Evolutionary conservation across 768 basidiomycete species (phyloP).

Genomic region (Dentipellis fragilis): DNA sequence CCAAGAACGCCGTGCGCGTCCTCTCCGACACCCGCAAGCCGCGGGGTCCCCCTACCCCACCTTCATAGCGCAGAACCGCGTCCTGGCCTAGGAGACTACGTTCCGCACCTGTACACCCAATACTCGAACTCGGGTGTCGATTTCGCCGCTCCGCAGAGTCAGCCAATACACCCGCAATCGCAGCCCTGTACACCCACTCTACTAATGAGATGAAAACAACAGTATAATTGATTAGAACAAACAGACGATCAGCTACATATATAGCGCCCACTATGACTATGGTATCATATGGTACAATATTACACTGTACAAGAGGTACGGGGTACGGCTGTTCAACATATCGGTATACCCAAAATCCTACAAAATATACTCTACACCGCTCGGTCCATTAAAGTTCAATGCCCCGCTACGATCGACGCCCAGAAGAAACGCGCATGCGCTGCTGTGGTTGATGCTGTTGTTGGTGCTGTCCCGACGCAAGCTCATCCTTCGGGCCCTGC

Average conservation of each 20-base stretch:
- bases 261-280: background rate
- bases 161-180: background rate
- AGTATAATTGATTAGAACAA: background rate
- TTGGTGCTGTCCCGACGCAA: background rate
- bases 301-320: background rate
- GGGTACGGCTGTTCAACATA: background rate
- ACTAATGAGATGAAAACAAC: background rate
- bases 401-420: too few species aligned
- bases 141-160: too few species aligned
- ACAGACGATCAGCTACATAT: background rate
- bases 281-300: background rate
- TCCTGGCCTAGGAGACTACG: too few species aligned
- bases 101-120: too few species aligned
- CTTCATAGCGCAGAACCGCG: too few species aligned
- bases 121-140: too few species aligned
- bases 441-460: background rate
- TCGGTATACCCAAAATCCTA: background rate
- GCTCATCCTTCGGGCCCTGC: background rate
- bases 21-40: conserved; percentile 10
- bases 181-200: background rate
- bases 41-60: background rate
- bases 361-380: background rate
- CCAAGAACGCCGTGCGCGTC: conserved; percentile 63
- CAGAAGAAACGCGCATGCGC: too few species aligned
- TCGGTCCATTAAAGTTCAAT: background rate